Conservation (phyloP, 2,329 filamentous ascomycete species). For the Cladosporium sp. region DNA sequence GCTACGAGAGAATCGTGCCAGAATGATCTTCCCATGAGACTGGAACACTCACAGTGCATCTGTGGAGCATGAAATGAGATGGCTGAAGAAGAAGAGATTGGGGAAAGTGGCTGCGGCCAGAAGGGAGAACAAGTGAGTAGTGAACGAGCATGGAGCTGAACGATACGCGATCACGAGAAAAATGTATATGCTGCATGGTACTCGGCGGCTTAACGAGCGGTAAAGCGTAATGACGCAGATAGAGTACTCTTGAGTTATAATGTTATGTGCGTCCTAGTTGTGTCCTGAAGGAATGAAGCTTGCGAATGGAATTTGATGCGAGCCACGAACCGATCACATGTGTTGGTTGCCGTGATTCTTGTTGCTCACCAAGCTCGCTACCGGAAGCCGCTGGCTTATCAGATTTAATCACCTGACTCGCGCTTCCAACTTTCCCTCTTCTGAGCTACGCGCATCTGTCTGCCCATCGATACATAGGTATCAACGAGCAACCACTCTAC, state of each 20-base stretch:
- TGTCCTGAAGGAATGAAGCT: neutral
- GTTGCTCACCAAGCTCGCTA: neutral
- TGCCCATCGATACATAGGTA: neutral
- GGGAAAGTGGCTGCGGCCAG: neutral
- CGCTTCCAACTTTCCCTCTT: slow-evolving; percentile 9
- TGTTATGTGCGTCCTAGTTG: slow-evolving; percentile 7
- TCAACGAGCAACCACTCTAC: neutral
- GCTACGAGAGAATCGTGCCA: neutral
- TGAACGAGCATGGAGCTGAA: neutral
- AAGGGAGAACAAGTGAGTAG: neutral
- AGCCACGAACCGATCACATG: neutral
- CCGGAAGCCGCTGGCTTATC: neutral
- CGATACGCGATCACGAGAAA: slow-evolving; percentile 19
- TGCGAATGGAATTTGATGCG: neutral
- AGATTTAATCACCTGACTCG: slow-evolving; percentile 2
- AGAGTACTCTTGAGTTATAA: slow-evolving; percentile 18
- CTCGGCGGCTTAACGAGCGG: slow-evolving; percentile 16
- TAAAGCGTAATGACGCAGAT: slow-evolving; percentile 16
- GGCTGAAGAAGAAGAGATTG: neutral
- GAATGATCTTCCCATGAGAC: neutral
- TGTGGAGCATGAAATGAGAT: neutral
- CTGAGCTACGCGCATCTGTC: neutral
- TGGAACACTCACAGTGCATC: neutral
- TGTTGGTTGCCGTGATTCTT: neutral
- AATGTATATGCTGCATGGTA: slow-evolving; percentile 20